Conservation (phyloP, 2,329 filamentous ascomycete genomes). For the Cladophialophora chaetospira region DNA sequence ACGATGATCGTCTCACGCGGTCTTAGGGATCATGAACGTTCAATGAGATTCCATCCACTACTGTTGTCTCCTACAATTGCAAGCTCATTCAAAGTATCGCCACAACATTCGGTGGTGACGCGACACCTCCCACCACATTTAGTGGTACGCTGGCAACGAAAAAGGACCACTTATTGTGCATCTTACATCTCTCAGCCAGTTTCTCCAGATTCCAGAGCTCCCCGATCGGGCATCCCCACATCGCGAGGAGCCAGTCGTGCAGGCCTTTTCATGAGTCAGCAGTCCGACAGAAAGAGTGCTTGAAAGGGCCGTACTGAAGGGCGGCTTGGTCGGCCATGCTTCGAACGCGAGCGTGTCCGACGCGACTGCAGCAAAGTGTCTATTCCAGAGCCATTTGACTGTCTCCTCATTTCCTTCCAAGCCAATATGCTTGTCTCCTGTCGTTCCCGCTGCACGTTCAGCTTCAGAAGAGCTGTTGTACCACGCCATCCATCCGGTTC, state of each 20-base stretch:
- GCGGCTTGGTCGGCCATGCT: slow-evolving; percentile 54
- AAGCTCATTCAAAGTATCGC: slow-evolving; percentile 8
- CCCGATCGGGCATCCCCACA: slow-evolving; percentile 48
- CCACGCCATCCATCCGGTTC: slow-evolving; percentile 55
- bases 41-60: no score
- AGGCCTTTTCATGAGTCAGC: neutral
- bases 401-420: slow-evolving; percentile 57
- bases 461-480: slow-evolving; percentile 30
- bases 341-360: slow-evolving; percentile 67
- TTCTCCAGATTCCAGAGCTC: slow-evolving; percentile 50
- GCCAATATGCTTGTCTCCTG: slow-evolving; percentile 51
- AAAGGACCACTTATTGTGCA: slow-evolving; percentile 43
- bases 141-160: slow-evolving; percentile 52
- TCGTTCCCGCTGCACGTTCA: slow-evolving; percentile 37
- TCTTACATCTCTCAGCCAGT: slow-evolving; percentile 40
- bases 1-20: no score
- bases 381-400: slow-evolving; percentile 68
- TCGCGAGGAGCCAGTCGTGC: slow-evolving; percentile 44
- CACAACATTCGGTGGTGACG: slow-evolving; percentile 12
- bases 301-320: slow-evolving; percentile 34
- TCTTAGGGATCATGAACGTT: no score
- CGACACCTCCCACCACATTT: slow-evolving; percentile 37
- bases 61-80: no score
- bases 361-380: slow-evolving; percentile 65
- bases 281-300: neutral